phyloP scores from a whole-genome alignment of 306 rosid species.

The Malus orientalis region DNA sequence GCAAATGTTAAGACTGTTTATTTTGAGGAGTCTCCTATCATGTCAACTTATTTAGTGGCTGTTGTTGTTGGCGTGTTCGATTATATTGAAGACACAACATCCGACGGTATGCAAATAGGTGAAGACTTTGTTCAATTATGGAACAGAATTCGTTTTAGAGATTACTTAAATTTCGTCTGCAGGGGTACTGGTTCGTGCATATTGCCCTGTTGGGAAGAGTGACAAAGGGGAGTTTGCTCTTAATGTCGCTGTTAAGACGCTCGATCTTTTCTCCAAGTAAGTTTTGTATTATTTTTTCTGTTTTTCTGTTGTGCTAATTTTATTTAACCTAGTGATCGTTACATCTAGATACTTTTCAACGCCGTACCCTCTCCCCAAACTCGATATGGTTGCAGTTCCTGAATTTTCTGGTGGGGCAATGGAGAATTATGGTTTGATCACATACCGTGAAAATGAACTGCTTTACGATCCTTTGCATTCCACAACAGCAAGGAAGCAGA shows the following conservation, averaged over 20 bases:
- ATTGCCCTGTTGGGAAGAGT: conserved; percentile 48
- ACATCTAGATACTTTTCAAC: conserved; percentile 45
- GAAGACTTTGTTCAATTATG: not conserved
- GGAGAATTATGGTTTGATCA: conserved; percentile 64
- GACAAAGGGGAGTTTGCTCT: conserved; percentile 47
- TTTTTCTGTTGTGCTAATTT: not conserved
- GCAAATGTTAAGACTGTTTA: conserved; percentile 37
- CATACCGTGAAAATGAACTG: conserved; percentile 43
- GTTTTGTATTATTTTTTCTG: not conserved
- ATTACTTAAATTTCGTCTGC: not conserved
- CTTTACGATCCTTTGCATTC: conserved; percentile 43
- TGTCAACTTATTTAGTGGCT: conserved; percentile 70
- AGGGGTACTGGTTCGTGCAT: conserved; percentile 45
- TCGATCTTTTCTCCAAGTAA: conserved; percentile 40
- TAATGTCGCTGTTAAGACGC: conserved; percentile 42
- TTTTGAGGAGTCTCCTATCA: conserved; percentile 48
- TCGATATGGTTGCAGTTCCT: conserved; percentile 57
- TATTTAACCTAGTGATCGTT: not conserved
- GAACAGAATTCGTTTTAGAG: not conserved
- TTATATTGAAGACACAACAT: conserved; percentile 38
- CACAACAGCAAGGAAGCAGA: conserved; percentile 36
- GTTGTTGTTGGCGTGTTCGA: conserved; percentile 52
- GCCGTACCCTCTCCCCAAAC: conserved; percentile 45
- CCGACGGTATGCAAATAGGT: conserved; percentile 27
- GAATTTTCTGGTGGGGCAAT: conserved; percentile 58